Conservation (phyloP, 352 stramenopile species). For the Thalassiosira allenii region DNA sequence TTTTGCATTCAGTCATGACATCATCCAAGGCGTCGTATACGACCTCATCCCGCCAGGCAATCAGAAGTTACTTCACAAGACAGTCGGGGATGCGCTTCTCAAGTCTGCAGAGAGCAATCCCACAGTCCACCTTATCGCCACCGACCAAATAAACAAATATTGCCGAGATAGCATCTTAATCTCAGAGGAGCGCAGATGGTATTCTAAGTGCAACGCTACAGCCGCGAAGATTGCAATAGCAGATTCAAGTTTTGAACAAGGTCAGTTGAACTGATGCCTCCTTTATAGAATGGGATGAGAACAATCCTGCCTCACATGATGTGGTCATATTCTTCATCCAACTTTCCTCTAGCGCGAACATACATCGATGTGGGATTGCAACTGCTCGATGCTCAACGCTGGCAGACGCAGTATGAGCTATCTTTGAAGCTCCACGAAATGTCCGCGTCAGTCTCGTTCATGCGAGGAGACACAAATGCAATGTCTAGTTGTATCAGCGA, state of each 20-base stretch:
- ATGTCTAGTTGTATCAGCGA: not conserved
- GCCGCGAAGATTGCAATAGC: constrained; percentile 27
- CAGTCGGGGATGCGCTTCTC: constrained; percentile 19
- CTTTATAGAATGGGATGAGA: too few relatives aligned
- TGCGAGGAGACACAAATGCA: not conserved
- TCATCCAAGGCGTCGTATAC: constrained; percentile 23
- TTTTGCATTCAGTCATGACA: constrained; percentile 31
- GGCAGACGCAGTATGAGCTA: constrained; percentile 8
- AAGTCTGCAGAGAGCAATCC: constrained; percentile 1
- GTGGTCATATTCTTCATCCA: too few relatives aligned
- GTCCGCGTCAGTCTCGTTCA: constrained; percentile 4
- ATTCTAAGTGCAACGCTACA: constrained; percentile 10
- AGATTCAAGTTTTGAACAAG: constrained; percentile 36
- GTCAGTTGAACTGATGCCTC: too few relatives aligned
- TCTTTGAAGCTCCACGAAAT: constrained; percentile 15
- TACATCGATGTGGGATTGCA: constrained; percentile 3
- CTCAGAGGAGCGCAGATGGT: constrained; percentile 9
- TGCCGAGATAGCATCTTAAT: constrained; percentile 9
- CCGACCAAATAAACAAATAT: constrained; percentile 36
- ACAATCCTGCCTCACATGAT: too few relatives aligned
- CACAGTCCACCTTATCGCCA: constrained; percentile 5
- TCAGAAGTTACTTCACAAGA: constrained; percentile 4
- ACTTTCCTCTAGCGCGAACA: constrained; percentile 4
- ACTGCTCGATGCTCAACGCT: constrained; percentile 9
- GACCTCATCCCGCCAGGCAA: constrained; percentile 17